Base-by-base conservation (phyloP, 768 basidiomycete species). In the Boletus rex-veris region DNA sequence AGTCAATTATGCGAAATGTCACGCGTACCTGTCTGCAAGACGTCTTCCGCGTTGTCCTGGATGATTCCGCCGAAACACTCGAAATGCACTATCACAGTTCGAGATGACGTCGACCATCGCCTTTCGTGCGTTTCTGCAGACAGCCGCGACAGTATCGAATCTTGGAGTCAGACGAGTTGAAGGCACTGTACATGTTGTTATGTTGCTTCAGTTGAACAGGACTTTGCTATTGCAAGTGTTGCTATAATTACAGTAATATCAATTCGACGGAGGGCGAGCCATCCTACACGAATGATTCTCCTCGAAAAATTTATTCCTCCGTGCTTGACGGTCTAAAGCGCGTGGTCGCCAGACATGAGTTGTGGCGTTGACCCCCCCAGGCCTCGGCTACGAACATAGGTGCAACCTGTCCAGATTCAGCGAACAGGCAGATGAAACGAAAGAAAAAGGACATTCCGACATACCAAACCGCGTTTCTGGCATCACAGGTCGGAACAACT, bases 121-220 rank as follows among this genome's bases (percentile, higher is more conserved):
- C 18, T 19, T 54, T 55, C 59, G 33, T 54, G 50, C 31, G 44
- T 48, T 39, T 37, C 58, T 39, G 35, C 35, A 9, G 49, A 48
- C 43, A 67, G 63, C 50, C 62, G 62, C 31, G 72, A 73, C 54
- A 74, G 59, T 35, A 76, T 75, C 31, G 72, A 75, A 51, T 75
- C 71, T 33, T 76, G 75, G 75, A 50, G 61, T n/a, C 60, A 61
- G 43, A 19, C 14, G 35, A 19, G 48, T 18, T 54, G 45, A 52
- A 28, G 44, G 31, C 14, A 4, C 3, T 19, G 42, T 35, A 7
- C 5, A 14, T 28, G 30, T 6, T 11, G 39, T 53, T 19, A 10
- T 7, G n/a, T 53, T 58, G 50, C 57, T 60, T 45, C 48, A 26
- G 41, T 48, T 45, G 37, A 43, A 28, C 15, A 15, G 37, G 26